Evolutionary conservation across 768 basidiomycete species (phyloP), one percentile per base, ranked within the genome.

Genomic region (Russula griseocarnosa): DNA sequence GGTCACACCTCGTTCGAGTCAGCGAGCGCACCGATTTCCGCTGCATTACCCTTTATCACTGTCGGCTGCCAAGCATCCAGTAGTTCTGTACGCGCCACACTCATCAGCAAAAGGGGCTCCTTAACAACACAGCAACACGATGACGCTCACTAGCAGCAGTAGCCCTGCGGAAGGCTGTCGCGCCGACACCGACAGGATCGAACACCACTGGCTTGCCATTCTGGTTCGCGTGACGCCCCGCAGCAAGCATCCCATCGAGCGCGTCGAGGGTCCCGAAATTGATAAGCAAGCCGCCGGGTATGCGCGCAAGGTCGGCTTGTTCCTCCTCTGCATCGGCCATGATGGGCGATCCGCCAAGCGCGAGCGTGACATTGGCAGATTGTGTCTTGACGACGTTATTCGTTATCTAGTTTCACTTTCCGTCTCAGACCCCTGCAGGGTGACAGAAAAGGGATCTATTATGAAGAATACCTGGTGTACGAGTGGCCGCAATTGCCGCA

Each of bases 21-120:
- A 2, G 86, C 83, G 11, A 96, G 73, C 0, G 88, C 82, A 0
- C 86, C 92, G 24, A 98, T 85, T 76, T 98, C 95, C 18, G 83
- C 91, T 0, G 92, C 89, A 71, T 98, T 97, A 4, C 94, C 94
- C 75, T 98, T 98, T 75, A 98, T 94, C 24, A 96, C 89, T 20
- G 88, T 87, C 13, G 88, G 85, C 74, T 95, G 93, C 84, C 89
- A 96, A 26, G 77, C 75, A 62, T 87, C 77, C 22, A 96, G 75
- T 14, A 96, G 79, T 60, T 85, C 91, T 85, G 72, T 5, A 32
- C 5, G 11, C 26, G 4, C 7, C 28, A 44, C 16, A 14, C 16
- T 40, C 34, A 40, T 54, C 55, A 63, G 24, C 44, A 22, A 26
- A 22, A 9, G 5, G 5, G 50, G 30, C 22, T 3, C 9, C 5